Conservation (phyloP, 768 basidiomycete species). For the Dioszegia hungarica region DNA sequence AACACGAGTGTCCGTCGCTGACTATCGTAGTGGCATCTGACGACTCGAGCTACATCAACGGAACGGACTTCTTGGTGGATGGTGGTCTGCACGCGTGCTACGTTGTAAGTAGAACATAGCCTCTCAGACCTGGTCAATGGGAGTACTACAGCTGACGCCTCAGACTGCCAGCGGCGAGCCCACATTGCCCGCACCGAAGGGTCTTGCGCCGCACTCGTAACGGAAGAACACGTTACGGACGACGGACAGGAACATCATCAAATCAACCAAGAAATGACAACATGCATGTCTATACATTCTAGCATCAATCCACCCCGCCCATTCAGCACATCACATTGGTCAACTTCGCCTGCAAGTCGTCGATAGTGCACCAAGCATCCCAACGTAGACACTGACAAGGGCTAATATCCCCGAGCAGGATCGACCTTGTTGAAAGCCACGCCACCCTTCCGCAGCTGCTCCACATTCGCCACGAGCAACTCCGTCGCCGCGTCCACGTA, state of each 20-base stretch:
- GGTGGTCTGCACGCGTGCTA: conserved; percentile 90
- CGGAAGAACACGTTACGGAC: background rate
- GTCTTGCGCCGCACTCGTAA: conserved; percentile 12
- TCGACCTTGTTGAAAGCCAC: conserved; percentile 38
- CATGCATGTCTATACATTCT: conserved; percentile 2
- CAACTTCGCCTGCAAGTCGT: too few relatives aligned
- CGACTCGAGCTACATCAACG: conserved; percentile 94
- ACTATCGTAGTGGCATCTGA: conserved; percentile 69
- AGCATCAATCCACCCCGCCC: too few relatives aligned
- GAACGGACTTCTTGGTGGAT: conserved; percentile 92
- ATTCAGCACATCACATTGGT: too few relatives aligned
- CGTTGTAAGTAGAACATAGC: conserved; percentile 55
- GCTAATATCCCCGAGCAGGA: conserved; percentile 41
- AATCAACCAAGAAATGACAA: background rate
- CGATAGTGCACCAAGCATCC: background rate
- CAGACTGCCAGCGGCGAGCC: conserved; percentile 26
- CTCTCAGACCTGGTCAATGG: background rate
- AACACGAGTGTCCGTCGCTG: too few relatives aligned
- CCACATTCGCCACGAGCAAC: conserved; percentile 42
- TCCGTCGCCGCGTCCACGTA: conserved; percentile 46
- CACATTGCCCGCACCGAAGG: conserved; percentile 14
- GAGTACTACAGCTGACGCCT: background rate
- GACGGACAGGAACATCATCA: background rate
- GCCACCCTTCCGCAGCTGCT: conserved; percentile 33
- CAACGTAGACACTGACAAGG: background rate